Base-by-base conservation (phyloP, 164 flowering plant genomes). In the Macadamia integrifolia region DNA sequence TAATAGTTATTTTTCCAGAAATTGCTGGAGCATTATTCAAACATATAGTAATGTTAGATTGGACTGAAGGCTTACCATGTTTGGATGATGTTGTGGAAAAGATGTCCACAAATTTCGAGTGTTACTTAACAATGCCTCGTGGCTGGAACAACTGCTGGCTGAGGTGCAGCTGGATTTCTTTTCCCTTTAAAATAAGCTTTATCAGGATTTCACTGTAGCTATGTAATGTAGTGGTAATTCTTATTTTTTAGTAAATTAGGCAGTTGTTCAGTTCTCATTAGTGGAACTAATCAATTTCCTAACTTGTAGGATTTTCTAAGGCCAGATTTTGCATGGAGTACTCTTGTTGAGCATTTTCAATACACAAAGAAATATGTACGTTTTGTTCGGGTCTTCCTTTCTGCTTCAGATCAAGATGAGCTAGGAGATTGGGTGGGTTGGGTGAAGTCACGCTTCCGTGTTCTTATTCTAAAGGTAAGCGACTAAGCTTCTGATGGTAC, bases 401-500 rank as follows among this genome's bases (percentile, higher is more conserved):
- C 81, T 1, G 74, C 83, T 61, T 35, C 78, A 52, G 58, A 69
- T 65, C 66, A 71, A n/a, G 80, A 79, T 55, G 74, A 67, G 59
- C 71, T 85, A 17, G 78, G 78, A 42, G 78, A 81, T 59, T 86
- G 91, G 90, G 81, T 79, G 18, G 91, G 88, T 57, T 83, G 86
- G 87, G 86, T 85, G 59, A 86, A 82, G 73, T 85, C 87, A 55
- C 87, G 87, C 42, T 82, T 86, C 61, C 84, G 72, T 50, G 35
- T 60, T 75, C 87, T 87, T 70, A 69, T 85, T 68, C 28, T 71
- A 55, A 87, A 82, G 86, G 91, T 85, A 67, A 46, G 74, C 44
- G n/a, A 62, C 30, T 1, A 35, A 35, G 40, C 40, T 35, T 35
- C 40, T 35, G 40, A 35, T 35, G 40, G 40, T 35, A 2, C 40